phyloP scores from a whole-genome alignment of 768 basidiomycete genomes.

The Pleurotus sapidus region DNA sequence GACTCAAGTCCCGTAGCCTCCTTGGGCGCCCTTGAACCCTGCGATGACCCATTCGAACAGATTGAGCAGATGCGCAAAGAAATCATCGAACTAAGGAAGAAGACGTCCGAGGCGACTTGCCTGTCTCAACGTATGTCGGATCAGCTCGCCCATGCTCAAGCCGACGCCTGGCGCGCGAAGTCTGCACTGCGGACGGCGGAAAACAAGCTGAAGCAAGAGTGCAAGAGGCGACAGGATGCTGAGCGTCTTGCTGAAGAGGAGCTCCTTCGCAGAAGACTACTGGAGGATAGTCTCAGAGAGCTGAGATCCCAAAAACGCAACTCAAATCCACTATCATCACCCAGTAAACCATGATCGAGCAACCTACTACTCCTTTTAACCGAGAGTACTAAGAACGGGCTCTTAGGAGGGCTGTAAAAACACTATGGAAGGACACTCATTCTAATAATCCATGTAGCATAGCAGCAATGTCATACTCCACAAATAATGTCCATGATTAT shows the following conservation, averaged over 20 bases:
- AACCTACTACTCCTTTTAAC: too few species aligned
- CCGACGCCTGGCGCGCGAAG: slow-evolving; percentile 55
- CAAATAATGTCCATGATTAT: too few species aligned
- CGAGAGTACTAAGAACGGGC: too few species aligned
- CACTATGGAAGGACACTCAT: background rate
- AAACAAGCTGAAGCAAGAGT: slow-evolving; percentile 59
- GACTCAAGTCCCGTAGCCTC: slow-evolving; percentile 43
- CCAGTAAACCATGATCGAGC: too few species aligned
- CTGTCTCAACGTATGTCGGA: slow-evolving; percentile 65
- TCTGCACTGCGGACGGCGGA: slow-evolving; percentile 55
- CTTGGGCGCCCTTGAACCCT: slow-evolving; percentile 20
- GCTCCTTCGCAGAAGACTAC: slow-evolving; percentile 37
- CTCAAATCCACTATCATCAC: background rate
- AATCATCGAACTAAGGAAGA: slow-evolving; percentile 58
- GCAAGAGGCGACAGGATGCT: slow-evolving; percentile 52
- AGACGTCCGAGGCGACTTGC: slow-evolving; percentile 66
- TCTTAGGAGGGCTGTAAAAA: too few species aligned
- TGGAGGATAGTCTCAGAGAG: slow-evolving; percentile 47
- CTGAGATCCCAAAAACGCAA: slow-evolving; percentile 22
- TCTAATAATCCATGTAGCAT: slow-evolving; percentile 5
- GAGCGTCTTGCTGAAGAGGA: slow-evolving; percentile 53
- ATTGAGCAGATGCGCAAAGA: slow-evolving; percentile 68
- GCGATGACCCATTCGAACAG: slow-evolving; percentile 34
- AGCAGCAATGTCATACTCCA: slow-evolving; percentile 7
- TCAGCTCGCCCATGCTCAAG: slow-evolving; percentile 64